Base-by-base conservation (phyloP, 2,329 filamentous ascomycete species). In the Colletotrichum truncatum region DNA sequence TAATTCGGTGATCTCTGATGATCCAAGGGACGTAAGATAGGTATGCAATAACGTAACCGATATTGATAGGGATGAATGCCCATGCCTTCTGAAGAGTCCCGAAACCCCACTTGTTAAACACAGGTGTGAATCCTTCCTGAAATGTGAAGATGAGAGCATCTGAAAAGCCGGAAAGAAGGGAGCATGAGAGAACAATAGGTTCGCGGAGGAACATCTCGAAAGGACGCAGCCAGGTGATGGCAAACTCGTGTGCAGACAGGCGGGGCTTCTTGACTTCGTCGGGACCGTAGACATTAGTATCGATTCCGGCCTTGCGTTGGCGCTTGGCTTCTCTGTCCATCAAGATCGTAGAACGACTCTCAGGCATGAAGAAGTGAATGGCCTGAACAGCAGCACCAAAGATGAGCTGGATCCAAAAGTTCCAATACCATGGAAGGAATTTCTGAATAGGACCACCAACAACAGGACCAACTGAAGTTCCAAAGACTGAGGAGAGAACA, bases 71-170 rank as follows among this genome's bases (percentile, higher is more conserved):
- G 25, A 69, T 68, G 10, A 71, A 71, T 5, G 70, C 66, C 68
- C 66, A 70, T 3, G 60, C 68, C 30, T 51, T 69, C 16, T 66
- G 57, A 6, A 70, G 28, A 9, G 78, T 79, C 36, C 79, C 76
- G 74, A 91, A 91, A 26, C 79, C 70, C 85, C 86, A 91, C 67
- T 89, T 82, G 41, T 80, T 74, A 68, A 89, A 89, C 4, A 91
- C 88, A 0, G 86, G 80, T 2, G 78, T 75, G 66, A 89, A 89
- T 0, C 85, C 87, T 71, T 91, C 86, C 38, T 91, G 83, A 74
- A 89, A 89, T 77, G 87, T 89, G 77, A 90, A 91, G 71, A 91
- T 89, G 43, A 91, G 79, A 1, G 87, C 87, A 67, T 91, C 88
- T 62, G 83, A 85, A 79, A 91, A 90, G 26, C 88, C 88, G 55